Base-by-base conservation (phyloP, 2,329 filamentous ascomycete species). In the Penicillium expansum region DNA sequence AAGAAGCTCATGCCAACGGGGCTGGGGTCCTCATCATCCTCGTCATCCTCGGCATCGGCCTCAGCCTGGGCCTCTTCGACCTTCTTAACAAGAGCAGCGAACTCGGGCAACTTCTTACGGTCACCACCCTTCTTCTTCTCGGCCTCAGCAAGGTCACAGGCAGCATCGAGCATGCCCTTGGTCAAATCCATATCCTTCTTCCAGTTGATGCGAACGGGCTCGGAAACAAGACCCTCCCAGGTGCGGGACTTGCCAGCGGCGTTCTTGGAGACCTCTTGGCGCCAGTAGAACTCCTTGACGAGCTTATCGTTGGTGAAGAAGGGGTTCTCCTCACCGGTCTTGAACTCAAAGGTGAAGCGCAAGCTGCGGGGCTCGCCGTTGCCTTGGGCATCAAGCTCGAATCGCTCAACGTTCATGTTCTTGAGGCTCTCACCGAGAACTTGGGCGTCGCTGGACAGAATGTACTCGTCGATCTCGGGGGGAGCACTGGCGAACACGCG, bases 221-320 rank as follows among this genome's bases (percentile, higher is more conserved):
- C 91, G 24, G 88, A 92, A 56, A 97, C 91, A 33, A 96, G 82
- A 35, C 90, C 90, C 35, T 83, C 80, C 85, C 85, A 92, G 60
- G 68, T 84, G 82, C 70, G 87, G 83, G 71, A 68, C 65, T 69
- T 73, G 41, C 70, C 76, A 48, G 63, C 68, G 32, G 68, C 50
- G 20, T 66, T 70, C 56, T 81, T 83, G 58, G 83, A 59, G 45
- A 74, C 60, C 57, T 74, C 80, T 72, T 83, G 83, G 64, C 92
- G 86, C 82, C 88, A 91, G 84, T 88, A 93, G 77, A 97, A 96
- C 71, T 89, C 90, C 86, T 97, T 97, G 78, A 93, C 89, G 48
- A 97, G 77, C 52, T 86, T 83, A 53, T 78, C 81, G 77, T 96
- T 83, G 71, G 87, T 83, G 68, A 97, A 96, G 79, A 87, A 87